Evolutionary conservation across 805 yeast genomes (phyloP).

Genomic region (Barnettozyma pratensis): DNA sequence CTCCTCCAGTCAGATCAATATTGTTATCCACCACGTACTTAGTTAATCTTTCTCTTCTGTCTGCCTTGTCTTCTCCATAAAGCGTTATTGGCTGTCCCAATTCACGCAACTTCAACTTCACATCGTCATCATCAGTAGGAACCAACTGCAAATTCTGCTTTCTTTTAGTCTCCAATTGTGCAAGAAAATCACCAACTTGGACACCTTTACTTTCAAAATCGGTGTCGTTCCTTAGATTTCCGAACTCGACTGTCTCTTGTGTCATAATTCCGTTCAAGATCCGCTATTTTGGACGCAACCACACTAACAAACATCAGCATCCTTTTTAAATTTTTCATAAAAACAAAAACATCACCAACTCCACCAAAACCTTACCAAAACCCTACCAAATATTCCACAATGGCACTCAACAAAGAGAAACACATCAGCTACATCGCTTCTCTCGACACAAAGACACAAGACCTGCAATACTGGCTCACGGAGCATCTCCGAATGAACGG

Average conservation of each 20-base stretch:
- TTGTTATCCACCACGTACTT: conserved; percentile 35
- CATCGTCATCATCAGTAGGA: conserved; percentile 67
- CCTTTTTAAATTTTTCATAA: too few relatives aligned
- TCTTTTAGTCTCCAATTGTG: conserved; percentile 24
- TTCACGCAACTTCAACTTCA: conserved; percentile 40
- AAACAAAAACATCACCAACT: too few relatives aligned
- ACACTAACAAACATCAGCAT: not conserved
- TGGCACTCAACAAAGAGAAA: conserved; percentile 33
- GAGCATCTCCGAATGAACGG: conserved; percentile 92
- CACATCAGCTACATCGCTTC: conserved; percentile 55
- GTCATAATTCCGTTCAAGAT: not conserved
- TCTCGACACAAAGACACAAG: conserved; percentile 49
- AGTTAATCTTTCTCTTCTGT: conserved; percentile 56
- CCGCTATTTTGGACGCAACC: not conserved
- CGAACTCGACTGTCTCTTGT: conserved; percentile 10
- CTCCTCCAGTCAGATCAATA: conserved; percentile 19
- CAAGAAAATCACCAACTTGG: conserved; percentile 25
- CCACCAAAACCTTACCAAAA: not conserved
- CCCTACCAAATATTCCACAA: not conserved
- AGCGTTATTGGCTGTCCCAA: conserved; percentile 53
- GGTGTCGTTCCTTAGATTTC: conserved; percentile 23
- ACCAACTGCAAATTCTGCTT: conserved; percentile 29
- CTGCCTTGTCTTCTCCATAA: conserved; percentile 56
- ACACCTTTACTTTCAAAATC: conserved; percentile 20
- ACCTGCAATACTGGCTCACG: conserved; percentile 78